Evolutionary conservation across 2,329 filamentous ascomycete species (phyloP).

Genomic region (Colletotrichum sp.): DNA sequence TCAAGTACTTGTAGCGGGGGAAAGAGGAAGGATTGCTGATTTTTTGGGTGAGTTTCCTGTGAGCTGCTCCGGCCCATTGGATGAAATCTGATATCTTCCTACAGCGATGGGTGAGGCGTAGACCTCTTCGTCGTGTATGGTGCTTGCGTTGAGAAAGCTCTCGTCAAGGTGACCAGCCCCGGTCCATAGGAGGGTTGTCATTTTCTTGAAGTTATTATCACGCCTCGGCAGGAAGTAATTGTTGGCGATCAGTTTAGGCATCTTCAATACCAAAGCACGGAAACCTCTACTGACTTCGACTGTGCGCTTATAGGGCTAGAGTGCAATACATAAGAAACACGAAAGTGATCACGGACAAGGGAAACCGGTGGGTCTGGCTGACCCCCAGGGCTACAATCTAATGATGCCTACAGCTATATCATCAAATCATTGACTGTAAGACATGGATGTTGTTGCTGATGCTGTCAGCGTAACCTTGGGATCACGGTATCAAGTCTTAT

Average conservation of each 20-base stretch:
- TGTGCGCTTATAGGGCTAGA: background rate
- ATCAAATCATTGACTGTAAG: background rate
- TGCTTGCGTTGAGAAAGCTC: background rate
- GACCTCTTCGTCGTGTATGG: background rate
- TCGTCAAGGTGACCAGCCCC: background rate
- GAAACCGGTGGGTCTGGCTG: background rate
- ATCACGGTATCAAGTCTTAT: background rate
- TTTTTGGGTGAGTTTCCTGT: background rate
- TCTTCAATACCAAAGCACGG: background rate
- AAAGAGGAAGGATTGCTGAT: background rate
- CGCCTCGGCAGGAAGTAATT: background rate
- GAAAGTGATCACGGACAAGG: background rate
- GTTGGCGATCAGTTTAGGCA: background rate
- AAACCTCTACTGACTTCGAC: background rate
- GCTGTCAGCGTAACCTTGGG: background rate
- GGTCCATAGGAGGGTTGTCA: background rate
- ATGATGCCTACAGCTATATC: background rate
- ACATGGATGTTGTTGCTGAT: background rate
- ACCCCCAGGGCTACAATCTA: background rate
- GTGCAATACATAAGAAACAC: background rate
- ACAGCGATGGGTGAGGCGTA: fast-evolving
- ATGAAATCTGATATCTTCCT: background rate
- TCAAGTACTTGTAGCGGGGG: background rate
- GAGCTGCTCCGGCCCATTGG: background rate
- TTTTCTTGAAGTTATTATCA: background rate